Base-by-base conservation (phyloP, 345 rosid genomes). In the Brassica nigra region DNA sequence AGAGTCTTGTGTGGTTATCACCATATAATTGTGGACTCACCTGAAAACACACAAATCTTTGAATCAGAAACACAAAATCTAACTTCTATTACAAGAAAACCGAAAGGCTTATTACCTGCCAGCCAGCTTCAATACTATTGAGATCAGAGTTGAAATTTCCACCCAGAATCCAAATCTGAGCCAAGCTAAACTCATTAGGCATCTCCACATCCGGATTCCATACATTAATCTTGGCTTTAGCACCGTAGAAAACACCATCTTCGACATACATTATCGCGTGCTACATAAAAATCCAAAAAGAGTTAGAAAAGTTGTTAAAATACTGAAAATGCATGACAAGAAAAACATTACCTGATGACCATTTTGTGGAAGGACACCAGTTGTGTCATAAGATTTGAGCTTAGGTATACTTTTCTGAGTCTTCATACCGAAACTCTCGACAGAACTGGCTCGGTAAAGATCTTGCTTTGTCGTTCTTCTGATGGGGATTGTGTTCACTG, bases 111-210 rank as follows among this genome's bases (percentile, higher is more conserved):
- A 42, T 12, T 76, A 85, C 88, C 94, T 90, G 94, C 94, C 92
- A 90, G 12, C 94, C 94, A 76, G 92, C 94, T 86, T 90, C 94
- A 75, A 90, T 90, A 75, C 92, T 90, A 61, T 88, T 90, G 64
- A 90, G 91, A 84, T 90, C 92, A 69, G 81, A 77, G 81, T 88
- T 85, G 34, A 95, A 95, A 33, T 89, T 84, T 20, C 94, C 90
- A 78, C 94, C 94, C 10, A 90, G 66, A 61, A 90, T 82, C 94
- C 94, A 90, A 64, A 90, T 82, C 82, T 90, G 94, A 70, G 92
- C 89, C 44, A 90, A 77, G 78, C 92, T 90, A 80, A 90, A 90
- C 75, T 90, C 94, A 83, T 88, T 88, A 49, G 89, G 82, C 77
- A 85, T 89, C 68, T 90, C 88, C 6, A 87, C 87, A 73, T 85